These are phyloP conservation scores for Chamaecrista fasciculata DNA, from an alignment of 306 rosid species.

Conservation along the genomic window DNA sequence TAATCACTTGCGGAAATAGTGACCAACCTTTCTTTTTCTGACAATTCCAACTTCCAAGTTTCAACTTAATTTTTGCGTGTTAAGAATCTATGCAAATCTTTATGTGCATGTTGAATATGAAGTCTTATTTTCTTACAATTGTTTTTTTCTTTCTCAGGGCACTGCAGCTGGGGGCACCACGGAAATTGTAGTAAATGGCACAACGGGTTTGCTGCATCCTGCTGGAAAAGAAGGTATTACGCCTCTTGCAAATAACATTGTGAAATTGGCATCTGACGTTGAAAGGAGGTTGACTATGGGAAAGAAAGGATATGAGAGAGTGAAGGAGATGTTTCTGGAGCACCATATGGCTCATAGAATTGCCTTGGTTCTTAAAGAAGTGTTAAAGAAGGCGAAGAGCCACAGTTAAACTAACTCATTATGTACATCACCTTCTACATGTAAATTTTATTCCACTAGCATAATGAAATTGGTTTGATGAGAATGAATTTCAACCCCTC, in stretches of 20 bases:
- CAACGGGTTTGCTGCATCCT: constrained; percentile 81
- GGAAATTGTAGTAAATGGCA: constrained; percentile 80
- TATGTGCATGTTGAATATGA: background rate
- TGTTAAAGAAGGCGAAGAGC: constrained; percentile 53
- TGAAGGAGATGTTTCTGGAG: constrained; percentile 77
- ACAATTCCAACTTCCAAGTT: background rate
- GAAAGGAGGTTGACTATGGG: constrained; percentile 87
- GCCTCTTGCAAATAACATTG: constrained; percentile 68
- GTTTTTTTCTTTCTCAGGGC: constrained; percentile 40
- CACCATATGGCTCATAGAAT: constrained; percentile 79
- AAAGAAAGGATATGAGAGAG: constrained; percentile 71
- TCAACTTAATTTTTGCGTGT: constrained; percentile 3
- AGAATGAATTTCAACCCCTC: constrained; percentile 20
- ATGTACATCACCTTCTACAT: constrained; percentile 19
- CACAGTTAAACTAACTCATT: constrained; percentile 32
- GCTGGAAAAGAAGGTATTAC: constrained; percentile 67
- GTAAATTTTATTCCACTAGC: constrained; percentile 38
- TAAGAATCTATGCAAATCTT: background rate
- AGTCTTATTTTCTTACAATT: background rate
- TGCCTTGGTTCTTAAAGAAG: constrained; percentile 67
- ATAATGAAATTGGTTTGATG: constrained; percentile 10
- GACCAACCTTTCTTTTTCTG: background rate
- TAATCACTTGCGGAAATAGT: background rate
- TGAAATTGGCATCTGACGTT: constrained; percentile 72
- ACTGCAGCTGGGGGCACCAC: constrained; percentile 90